Evolutionary conservation across 495 filamentous ascomycete species (phyloP), one percentile per base, ranked within the genome.

Genomic region (Neurospora sp.): DNA sequence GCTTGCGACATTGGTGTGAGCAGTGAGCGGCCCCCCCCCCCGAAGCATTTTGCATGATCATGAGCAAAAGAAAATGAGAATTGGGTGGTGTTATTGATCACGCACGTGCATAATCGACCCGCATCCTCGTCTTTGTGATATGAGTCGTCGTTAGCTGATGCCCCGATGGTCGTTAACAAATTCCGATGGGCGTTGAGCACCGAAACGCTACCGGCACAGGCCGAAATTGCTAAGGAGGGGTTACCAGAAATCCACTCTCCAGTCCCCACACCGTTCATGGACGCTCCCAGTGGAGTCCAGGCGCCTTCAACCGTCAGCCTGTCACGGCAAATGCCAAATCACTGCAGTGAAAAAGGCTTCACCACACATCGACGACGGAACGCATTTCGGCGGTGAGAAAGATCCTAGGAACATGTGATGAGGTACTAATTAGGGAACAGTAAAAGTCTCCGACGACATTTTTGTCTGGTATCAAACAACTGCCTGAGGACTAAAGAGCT

Each of bases 141-240:
- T 48, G n/a, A 48, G 44, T 48, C 42, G 42, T 46, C 18, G 18
- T 48, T 48, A 54, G 46, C 46, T 48, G 46, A 48, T 54, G 46
- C 46, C 10, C 54, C 23, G 54, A 62, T 62, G 23, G 54, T 62
- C 54, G 54, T 62, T 62, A 62, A 62, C 54, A 31, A 62, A 62
- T 62, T 31, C 23, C 54, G 54, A 62, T 62, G 54, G 54, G 11
- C 23, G 23, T 16, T 62, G 54, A 14, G 23, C 54, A 16, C 54
- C 54, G 54, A 62, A 62, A 31, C 54, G 54, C 54, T 62, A 62
- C 23, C 54, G 54, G 54, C 54, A 62, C 54, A 62, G 39, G 39
- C 39, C 62, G 72, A 72, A 71, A 72, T 72, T 72, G 71, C 23
- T 70, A 72, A 72, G 59, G 71, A 72, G 66, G 66, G 35, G 69